A percentile compares a stretch with the other conserved stretches of the same genome.
phyloP scores from a whole-genome alignment of 1,284 basidiomycete genomes.

The Sparassis latifolia region DNA sequence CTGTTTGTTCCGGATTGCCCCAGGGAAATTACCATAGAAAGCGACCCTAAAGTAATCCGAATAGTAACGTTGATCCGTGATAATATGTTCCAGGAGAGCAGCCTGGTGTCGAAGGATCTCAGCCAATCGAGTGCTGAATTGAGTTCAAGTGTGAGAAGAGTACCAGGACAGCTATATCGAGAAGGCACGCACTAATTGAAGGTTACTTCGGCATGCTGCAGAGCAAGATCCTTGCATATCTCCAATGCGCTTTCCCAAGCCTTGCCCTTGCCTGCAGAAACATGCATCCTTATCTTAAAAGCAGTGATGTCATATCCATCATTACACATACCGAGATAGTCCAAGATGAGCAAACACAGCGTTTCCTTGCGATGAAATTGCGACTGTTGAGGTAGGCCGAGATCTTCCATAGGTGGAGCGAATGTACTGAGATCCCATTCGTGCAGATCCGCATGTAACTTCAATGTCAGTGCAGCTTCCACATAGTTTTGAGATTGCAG shows the following conservation, averaged over 20 bases:
- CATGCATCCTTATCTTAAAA: not conserved
- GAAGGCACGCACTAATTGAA: slow-evolving; percentile 76
- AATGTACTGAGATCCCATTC: slow-evolving; percentile 81
- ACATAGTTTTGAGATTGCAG: slow-evolving; percentile 84
- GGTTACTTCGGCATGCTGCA: slow-evolving; percentile 80
- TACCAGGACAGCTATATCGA: not conserved
- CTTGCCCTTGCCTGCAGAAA: slow-evolving; percentile 75
- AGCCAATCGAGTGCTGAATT: slow-evolving; percentile 62
- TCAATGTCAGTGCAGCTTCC: slow-evolving; percentile 88
- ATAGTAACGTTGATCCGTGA: slow-evolving; percentile 77
- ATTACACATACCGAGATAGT: slow-evolving; percentile 65
- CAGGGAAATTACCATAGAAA: slow-evolving; percentile 89
- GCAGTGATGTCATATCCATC: not conserved
- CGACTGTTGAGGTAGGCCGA: slow-evolving; percentile 86
- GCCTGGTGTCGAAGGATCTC: slow-evolving; percentile 86
- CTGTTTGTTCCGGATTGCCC: slow-evolving; percentile 77
- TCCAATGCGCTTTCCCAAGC: slow-evolving; percentile 94
- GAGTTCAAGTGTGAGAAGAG: slow-evolving; percentile 4
- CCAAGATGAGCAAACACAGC: slow-evolving; percentile 77
- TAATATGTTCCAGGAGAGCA: slow-evolving; percentile 76
- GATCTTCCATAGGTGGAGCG: slow-evolving; percentile 80
- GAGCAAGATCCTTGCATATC: slow-evolving; percentile 85
- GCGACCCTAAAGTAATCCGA: slow-evolving; percentile 92
- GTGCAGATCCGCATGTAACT: slow-evolving; percentile 90
- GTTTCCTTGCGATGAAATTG: slow-evolving; percentile 94